phyloP scores from a whole-genome alignment of 148 eudicot species.

The Linanthus parryae region DNA sequence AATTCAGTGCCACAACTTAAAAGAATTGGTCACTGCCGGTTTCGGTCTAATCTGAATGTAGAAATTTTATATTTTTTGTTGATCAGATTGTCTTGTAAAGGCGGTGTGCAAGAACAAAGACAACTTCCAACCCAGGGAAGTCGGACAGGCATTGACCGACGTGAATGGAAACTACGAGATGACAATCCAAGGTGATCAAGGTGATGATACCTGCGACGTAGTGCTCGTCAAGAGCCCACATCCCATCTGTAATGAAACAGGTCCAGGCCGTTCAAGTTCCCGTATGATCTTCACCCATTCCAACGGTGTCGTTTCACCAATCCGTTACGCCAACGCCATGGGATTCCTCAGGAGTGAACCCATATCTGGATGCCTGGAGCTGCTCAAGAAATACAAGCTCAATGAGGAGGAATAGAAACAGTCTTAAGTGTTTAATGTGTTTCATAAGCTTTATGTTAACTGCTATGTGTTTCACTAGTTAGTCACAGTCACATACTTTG shows the following conservation, averaged over 20 bases:
- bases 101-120: constrained; percentile 42
- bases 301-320: constrained; percentile 3
- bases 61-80: no score
- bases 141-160: constrained; percentile 21
- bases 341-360: constrained; percentile 7
- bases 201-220: constrained; percentile 5
- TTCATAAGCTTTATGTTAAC: no score
- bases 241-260: neutral
- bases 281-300: constrained; percentile 7
- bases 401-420: neutral
- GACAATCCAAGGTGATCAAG: constrained; percentile 1
- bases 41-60: no score
- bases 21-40: no score
- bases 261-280: neutral
- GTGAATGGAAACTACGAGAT: neutral
- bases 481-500: no score
- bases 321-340: neutral
- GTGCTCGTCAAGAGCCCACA: constrained; percentile 10
- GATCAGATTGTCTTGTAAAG: no score
- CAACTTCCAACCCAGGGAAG: constrained; percentile 15
- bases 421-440: neutral
- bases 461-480: no score
- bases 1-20: no score
- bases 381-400: constrained; percentile 5
- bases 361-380: constrained; percentile 5